phyloP scores from a whole-genome alignment of 2,329 filamentous ascomycete species.

The Amesomyces nigricolor region DNA sequence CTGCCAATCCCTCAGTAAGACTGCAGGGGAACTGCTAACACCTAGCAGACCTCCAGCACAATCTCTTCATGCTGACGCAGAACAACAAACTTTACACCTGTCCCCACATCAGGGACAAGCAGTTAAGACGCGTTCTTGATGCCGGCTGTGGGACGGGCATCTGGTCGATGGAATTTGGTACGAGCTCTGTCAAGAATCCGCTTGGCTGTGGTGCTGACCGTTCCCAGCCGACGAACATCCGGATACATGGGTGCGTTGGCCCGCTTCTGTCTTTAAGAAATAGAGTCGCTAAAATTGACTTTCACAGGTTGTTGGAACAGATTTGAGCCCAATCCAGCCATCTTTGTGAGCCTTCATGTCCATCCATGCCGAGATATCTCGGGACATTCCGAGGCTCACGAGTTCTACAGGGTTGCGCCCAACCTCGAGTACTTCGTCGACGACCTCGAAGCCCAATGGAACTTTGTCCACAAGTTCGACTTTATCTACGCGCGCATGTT shows the following conservation, averaged over 20 bases:
- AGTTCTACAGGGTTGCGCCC: constrained; percentile 24
- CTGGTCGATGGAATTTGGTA: constrained; percentile 48
- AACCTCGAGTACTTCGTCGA: constrained; percentile 27
- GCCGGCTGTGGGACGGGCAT: constrained; percentile 38
- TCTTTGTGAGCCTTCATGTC: constrained; percentile 13
- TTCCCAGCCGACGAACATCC: constrained; percentile 18
- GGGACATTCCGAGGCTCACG: no score
- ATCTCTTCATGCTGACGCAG: constrained; percentile 21
- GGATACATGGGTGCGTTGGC: constrained; percentile 27
- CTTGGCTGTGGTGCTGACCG: neutral
- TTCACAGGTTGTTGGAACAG: constrained; percentile 29
- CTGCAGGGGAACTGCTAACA: no score
- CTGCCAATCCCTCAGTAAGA: no score
- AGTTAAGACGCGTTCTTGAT: constrained; percentile 41
- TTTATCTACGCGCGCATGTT: constrained; percentile 29
- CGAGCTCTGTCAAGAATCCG: constrained; percentile 4
- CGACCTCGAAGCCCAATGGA: constrained; percentile 30
- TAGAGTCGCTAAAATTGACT: neutral
- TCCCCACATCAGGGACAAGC: constrained; percentile 32
- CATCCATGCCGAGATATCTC: no score
- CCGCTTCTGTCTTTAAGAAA: constrained; percentile 15
- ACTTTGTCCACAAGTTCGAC: constrained; percentile 27
- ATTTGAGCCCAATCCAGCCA: constrained; percentile 34
- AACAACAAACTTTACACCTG: constrained; percentile 40
- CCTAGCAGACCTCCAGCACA: constrained; percentile 16